Evolutionary conservation across 2,329 filamentous ascomycete species (phyloP), one percentile per base, ranked within the genome.

Genomic region (Hypoxylon rubiginosum): DNA sequence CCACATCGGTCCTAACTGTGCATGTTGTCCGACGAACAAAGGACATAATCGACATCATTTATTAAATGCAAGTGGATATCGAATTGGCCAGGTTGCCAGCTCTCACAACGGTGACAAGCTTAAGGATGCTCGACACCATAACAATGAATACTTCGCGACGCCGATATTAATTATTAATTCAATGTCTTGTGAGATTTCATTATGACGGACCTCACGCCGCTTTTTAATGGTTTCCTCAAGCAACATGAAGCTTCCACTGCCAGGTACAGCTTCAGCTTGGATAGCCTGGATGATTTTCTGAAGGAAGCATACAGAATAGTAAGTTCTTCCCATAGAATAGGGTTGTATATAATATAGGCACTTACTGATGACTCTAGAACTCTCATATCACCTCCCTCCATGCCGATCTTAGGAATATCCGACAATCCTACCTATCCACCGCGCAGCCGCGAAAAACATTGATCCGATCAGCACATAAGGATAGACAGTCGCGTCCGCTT

Each of bases 291-390:
- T 77, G 91, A 92, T 74, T 99, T 98, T 77, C 83, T 98, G 34
- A 94, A 95, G 76, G 95, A 98, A 81, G 96, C 96, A 57, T 96
- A 97, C 81, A 89, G 91, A 77, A 97, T 98, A 79, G 94, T 97
- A 82, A 75, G 86, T 79, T 54, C 68, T 50, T 49, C 11, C 72
- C 70, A 66, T 55, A 17, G 6, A 19, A 21, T 0, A 11, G 2
- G 8, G 30, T 28, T 28, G 28, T 36, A 1, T 9, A 19, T 10
- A 24, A 19, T 51, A 41, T 51, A 11, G 45, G 59, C 21, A 57
- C 55, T 68, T 46, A 62, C 61, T 5, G 43, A 15, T 36, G 26
- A 30, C n/a, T 32, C 15, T 59, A 76, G 94, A 96, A 97, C 77
- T 87, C 90, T 7, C 93, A 97, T 77, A 97, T 98, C 66, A 82